Evolutionary conservation across 345 rosid species (phyloP).

Genomic region (Nasturtium officinale): DNA sequence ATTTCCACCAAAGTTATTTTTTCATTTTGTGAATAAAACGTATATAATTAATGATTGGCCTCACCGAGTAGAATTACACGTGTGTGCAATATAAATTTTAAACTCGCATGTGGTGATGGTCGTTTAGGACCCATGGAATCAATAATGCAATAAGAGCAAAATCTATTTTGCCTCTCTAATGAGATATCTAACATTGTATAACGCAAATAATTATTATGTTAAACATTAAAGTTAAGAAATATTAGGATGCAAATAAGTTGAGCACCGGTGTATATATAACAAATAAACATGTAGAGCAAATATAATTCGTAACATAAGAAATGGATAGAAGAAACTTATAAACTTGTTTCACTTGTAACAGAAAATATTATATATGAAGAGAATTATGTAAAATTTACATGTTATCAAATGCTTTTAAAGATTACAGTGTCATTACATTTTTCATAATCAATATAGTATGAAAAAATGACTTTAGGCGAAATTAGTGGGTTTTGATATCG

Average conservation of each 20-base stretch:
- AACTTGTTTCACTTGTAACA: neutral
- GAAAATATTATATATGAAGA: neutral
- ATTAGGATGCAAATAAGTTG: neutral
- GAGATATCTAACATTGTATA: neutral
- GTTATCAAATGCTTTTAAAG: neutral
- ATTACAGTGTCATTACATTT: neutral
- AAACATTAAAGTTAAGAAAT: neutral
- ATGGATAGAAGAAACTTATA: neutral
- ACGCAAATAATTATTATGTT: no score
- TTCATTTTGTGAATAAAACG: neutral
- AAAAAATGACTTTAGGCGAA: neutral
- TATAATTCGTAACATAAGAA: neutral
- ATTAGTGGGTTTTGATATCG: neutral
- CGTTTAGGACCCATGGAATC: neutral
- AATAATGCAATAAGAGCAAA: neutral
- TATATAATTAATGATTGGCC: neutral
- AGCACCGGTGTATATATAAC: neutral
- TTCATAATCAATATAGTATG: neutral
- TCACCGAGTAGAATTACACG: neutral
- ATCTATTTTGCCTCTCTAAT: neutral
- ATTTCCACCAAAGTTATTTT: neutral
- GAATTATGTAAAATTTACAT: neutral
- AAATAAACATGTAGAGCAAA: neutral
- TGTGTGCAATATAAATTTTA: neutral
- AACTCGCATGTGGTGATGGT: neutral